Evolutionary conservation across 2,329 filamentous ascomycete species (phyloP).

Genomic region (Colletotrichum sansevieriae): DNA sequence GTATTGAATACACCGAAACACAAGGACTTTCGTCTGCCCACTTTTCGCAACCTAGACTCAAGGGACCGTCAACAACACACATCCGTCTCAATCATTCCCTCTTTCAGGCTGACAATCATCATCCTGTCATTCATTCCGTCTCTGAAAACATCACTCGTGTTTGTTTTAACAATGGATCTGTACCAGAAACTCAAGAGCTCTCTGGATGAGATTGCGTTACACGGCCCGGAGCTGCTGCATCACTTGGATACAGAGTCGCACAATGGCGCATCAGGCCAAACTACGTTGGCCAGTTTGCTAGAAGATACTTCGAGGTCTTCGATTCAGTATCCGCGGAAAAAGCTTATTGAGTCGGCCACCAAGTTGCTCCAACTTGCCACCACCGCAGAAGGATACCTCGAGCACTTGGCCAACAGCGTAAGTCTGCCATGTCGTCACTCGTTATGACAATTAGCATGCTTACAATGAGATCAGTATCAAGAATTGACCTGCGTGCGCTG

Average conservation of each 20-base stretch:
- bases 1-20: slow-evolving; percentile 4
- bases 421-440: neutral
- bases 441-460: neutral
- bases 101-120: neutral
- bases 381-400: slow-evolving; percentile 1
- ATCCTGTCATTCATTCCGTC: neutral
- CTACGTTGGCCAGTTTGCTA: neutral
- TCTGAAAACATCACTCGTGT: neutral
- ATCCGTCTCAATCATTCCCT: slow-evolving; percentile 9
- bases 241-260: neutral
- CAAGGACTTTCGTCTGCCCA: slow-evolving; percentile 12
- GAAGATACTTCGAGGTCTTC: slow-evolving; percentile 16
- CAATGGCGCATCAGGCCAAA: neutral
- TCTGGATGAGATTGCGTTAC: slow-evolving; percentile 1
- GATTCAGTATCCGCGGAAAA: slow-evolving; percentile 7
- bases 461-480: neutral
- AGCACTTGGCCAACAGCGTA: neutral
- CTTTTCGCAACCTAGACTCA: neutral
- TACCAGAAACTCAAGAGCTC: slow-evolving; percentile 8
- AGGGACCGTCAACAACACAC: slow-evolving; percentile 5
- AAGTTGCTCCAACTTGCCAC: slow-evolving; percentile 7
- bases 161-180: slow-evolving; percentile 10
- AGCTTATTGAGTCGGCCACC: slow-evolving; percentile 18
- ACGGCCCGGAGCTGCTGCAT: slow-evolving; percentile 6
- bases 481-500: neutral